Conservation (phyloP, 768 basidiomycete genomes). For the Harrya chromipes region DNA sequence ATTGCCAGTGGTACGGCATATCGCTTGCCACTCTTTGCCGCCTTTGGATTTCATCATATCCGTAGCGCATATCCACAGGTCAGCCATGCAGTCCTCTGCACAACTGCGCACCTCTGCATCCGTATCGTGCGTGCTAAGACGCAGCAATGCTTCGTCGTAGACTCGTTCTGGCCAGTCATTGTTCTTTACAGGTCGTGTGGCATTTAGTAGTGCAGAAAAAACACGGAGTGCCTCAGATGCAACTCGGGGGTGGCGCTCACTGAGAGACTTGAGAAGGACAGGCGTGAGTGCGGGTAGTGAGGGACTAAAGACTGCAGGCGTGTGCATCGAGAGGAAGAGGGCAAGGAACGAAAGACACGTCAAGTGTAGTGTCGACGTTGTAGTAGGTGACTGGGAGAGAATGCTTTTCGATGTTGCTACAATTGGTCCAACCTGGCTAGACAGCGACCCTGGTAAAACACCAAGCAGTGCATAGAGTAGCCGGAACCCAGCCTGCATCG, state of each 20-base stretch:
- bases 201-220: constrained; percentile 77
- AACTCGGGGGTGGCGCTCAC: constrained; percentile 86
- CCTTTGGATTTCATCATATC: constrained; percentile 63
- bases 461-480: constrained; percentile 72
- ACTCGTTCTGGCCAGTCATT: constrained; percentile 68
- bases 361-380: constrained; percentile 79
- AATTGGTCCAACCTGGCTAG: constrained; percentile 63
- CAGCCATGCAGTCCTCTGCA: constrained; percentile 81
- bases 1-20: constrained; percentile 68
- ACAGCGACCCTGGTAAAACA: constrained; percentile 81
- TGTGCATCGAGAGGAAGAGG: constrained; percentile 70
- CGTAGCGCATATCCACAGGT: constrained; percentile 84
- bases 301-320: constrained; percentile 53
- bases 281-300: constrained; percentile 69
- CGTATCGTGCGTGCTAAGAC: constrained; percentile 77
- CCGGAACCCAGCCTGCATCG: constrained; percentile 83
- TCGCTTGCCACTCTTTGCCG: constrained; percentile 76
- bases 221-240: constrained; percentile 86
- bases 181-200: constrained; percentile 65
- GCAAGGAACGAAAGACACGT: constrained; percentile 84
- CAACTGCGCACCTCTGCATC: constrained; percentile 86
- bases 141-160: constrained; percentile 68
- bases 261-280: constrained; percentile 67
- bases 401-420: constrained; percentile 61
- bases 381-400: constrained; percentile 64